Conservation (phyloP, 306 rosid genomes). For the Ormosia semicastrata region DNA sequence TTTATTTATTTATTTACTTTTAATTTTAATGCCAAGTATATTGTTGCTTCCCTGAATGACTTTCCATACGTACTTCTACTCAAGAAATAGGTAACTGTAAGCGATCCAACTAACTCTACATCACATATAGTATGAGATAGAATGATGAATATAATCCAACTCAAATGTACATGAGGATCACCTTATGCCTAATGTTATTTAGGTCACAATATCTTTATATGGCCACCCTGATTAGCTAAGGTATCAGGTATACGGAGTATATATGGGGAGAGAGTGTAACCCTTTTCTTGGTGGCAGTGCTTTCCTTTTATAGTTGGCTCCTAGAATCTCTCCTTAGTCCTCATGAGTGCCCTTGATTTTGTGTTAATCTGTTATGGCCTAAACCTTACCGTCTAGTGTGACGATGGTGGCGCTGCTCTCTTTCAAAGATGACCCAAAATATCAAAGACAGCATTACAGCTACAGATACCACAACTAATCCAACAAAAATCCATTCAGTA, state of each 20-base stretch:
- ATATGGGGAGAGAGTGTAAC: too few species aligned
- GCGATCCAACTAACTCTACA: background rate
- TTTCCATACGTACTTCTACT: background rate
- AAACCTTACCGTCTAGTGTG: conserved; percentile 29
- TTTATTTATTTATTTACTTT: background rate
- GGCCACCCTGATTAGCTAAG: background rate
- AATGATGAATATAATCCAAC: background rate
- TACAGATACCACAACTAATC: conserved; percentile 49
- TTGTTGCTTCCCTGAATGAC: background rate
- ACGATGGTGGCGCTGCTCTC: conserved; percentile 56
- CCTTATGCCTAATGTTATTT: background rate
- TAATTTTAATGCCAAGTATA: background rate
- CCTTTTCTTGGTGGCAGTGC: too few species aligned
- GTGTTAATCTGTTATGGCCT: background rate
- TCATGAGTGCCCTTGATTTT: background rate
- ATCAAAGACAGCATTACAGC: conserved; percentile 71
- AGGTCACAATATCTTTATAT: background rate
- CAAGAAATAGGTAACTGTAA: background rate
- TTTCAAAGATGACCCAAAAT: conserved; percentile 64
- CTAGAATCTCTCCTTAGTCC: too few species aligned
- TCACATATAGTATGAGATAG: background rate
- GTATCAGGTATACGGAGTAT: too few species aligned
- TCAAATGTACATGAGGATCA: background rate
- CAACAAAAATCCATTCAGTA: conserved; percentile 51
- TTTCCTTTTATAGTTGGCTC: too few species aligned